These are phyloP conservation scores for Botrytis paeoniae DNA, from an alignment of 2,329 filamentous ascomycete genomes.

Conservation along the genomic window DNA sequence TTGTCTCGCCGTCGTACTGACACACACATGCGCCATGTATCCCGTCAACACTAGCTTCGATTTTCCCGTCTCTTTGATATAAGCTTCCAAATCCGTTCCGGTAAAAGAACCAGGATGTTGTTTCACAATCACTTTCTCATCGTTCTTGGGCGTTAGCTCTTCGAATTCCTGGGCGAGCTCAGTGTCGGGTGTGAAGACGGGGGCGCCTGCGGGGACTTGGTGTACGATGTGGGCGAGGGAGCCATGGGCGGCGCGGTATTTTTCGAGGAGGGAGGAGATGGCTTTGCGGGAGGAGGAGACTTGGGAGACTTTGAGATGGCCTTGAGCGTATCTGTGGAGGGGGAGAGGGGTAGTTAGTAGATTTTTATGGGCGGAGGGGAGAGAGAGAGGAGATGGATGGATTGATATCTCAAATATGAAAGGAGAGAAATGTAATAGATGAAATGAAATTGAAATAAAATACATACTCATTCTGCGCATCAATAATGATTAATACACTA, in stretches of 20 bases:
- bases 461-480: slow-evolving; percentile 67
- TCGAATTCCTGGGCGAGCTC: slow-evolving; percentile 58
- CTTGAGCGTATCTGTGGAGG: slow-evolving; percentile 44
- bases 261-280: slow-evolving; percentile 55
- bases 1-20: slow-evolving; percentile 60
- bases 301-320: slow-evolving; percentile 54
- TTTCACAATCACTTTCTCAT: slow-evolving; percentile 59
- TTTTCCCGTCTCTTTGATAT: slow-evolving; percentile 47
- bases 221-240: slow-evolving; percentile 61
- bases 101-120: slow-evolving; percentile 58
- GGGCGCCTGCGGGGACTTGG: slow-evolving; percentile 57
- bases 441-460: not conserved
- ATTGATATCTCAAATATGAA: not conserved
- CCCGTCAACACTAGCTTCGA: slow-evolving; percentile 60
- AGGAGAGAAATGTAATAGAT: not conserved
- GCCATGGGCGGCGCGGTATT: slow-evolving; percentile 55
- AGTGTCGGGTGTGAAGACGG: slow-evolving; percentile 63
- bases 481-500: slow-evolving; percentile 63
- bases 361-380: not conserved
- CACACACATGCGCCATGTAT: slow-evolving; percentile 66
- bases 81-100: slow-evolving; percentile 55
- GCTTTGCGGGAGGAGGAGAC: slow-evolving; percentile 52
- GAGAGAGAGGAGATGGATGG: not conserved
- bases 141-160: slow-evolving; percentile 51
- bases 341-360: not conserved